Base-by-base conservation (phyloP, 805 yeast species). In the Candida lessepsii region DNA sequence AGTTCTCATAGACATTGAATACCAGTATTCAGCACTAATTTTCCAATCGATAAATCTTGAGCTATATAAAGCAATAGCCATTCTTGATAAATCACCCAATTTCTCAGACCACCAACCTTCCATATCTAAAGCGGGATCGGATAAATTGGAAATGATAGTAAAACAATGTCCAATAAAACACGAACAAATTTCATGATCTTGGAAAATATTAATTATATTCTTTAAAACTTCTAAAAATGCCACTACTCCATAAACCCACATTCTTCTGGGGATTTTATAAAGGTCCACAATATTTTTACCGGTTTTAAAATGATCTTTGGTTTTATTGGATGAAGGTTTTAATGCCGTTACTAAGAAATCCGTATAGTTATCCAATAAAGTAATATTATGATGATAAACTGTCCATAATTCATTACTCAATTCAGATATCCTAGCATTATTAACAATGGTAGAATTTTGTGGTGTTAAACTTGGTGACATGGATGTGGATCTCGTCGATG, bases 211-310 rank as follows among this genome's bases (percentile, higher is more conserved):
- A 45, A 80, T 78, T 35, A 84, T 83, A 57, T 83, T 84, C 55
- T 84, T 84, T 52, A 84, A 63, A 5, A 84, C 88, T 56, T 84
- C 93, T 36, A 84, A 61, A 50, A 85, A 83, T 14, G 90, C 86
- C 11, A 85, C 90, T 10, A 86, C 80, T 18, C 95, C 95, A 57
- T 85, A 85, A 7, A 86, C 90, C 93, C 93, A 86, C 69, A 86
- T 70, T 50, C 93, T 67, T 51, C 91, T 70, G 25, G 86, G 86
- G 30, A 86, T 83, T 57, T 88, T 79, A 57, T 86, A 85, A 29
- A 83, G 76, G 47, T 82, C 83, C 6, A 86, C 86, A 35, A 86
- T 78, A 49, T 84, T 86, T 54, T 79, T 80, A 2, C 93, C 93
- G 2, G 89, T 80, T 54, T 79, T 81, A 24, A 84, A 81, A 37